phyloP scores from a whole-genome alignment of 129 eudicot genomes.

The Flaveria brownii region DNA sequence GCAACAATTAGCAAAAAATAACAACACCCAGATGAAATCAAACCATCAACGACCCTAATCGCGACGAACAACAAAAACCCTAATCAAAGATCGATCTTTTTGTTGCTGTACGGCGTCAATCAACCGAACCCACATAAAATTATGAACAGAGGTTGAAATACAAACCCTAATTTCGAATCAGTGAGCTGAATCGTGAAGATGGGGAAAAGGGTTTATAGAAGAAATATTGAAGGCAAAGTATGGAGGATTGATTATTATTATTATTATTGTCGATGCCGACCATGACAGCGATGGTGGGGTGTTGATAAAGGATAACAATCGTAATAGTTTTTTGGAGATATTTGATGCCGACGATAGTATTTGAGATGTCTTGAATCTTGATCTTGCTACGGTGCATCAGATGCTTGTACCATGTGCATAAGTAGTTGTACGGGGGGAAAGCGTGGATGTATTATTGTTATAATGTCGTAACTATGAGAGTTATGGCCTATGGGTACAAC shows the following conservation, averaged over 20 bases:
- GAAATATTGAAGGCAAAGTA: slow-evolving; percentile 22
- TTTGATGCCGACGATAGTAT: slow-evolving; percentile 34
- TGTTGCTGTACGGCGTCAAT: slow-evolving; percentile 17
- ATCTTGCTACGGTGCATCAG: slow-evolving; percentile 12
- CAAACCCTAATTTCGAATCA: slow-evolving; percentile 9
- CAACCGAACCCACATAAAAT: slow-evolving; percentile 17
- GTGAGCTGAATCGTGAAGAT: slow-evolving; percentile 23
- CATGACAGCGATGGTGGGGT: slow-evolving; percentile 36
- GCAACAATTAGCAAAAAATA: slow-evolving; percentile 11
- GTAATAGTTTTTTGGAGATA: slow-evolving; percentile 6
- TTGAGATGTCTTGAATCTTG: slow-evolving; percentile 21
- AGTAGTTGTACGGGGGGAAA: background rate
- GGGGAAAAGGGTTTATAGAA: slow-evolving; percentile 32
- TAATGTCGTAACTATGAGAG: background rate
- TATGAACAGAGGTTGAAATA: background rate
- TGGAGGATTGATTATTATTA: slow-evolving; percentile 30
- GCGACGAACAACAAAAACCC: slow-evolving; percentile 15
- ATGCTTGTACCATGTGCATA: background rate
- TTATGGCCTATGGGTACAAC: background rate
- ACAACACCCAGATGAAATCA: slow-evolving; percentile 22
- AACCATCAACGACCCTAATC: background rate
- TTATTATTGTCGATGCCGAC: slow-evolving; percentile 30
- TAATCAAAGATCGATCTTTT: slow-evolving; percentile 14
- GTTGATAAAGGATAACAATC: slow-evolving; percentile 27
- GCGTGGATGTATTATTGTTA: too few species aligned